Evolutionary conservation across 768 basidiomycete genomes (phyloP).

Genomic region (Tulasnella sp.): DNA sequence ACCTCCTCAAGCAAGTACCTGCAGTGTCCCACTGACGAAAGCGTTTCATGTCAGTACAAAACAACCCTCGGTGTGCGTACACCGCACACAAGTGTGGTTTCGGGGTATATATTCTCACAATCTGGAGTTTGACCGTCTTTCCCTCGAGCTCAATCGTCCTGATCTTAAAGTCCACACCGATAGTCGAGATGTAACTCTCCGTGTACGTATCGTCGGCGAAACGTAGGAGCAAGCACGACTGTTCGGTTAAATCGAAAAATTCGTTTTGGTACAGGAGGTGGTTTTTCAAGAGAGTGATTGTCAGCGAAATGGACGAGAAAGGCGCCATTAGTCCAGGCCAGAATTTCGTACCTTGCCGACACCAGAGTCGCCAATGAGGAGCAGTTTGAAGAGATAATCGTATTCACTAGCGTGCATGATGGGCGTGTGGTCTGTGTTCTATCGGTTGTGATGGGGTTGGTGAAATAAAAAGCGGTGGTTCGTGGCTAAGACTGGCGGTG

Average conservation of each 20-base stretch:
- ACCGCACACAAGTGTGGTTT: background rate
- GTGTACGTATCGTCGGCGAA: constrained; percentile 97
- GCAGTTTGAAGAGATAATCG: constrained; percentile 93
- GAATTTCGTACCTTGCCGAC: constrained; percentile 65
- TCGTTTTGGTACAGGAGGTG: background rate
- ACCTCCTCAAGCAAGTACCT: constrained; percentile 33
- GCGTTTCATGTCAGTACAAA: constrained; percentile 8
- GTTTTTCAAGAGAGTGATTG: background rate
- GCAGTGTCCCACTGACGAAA: constrained; percentile 87
- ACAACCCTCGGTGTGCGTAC: background rate
- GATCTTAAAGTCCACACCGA: constrained; percentile 99
- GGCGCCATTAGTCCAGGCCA: background rate
- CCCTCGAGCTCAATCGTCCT: constrained; percentile 97
- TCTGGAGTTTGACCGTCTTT: constrained; percentile 97
- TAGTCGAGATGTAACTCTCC: constrained; percentile 93
- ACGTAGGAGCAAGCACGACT: constrained; percentile 87
- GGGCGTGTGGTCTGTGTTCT: background rate
- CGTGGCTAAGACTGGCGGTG: background rate
- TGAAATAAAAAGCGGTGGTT: background rate
- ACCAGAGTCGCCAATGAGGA: constrained; percentile 91
- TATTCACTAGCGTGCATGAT: constrained; percentile 84
- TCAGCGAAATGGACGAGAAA: constrained; percentile 14
- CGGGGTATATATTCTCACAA: constrained; percentile 47
- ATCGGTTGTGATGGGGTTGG: background rate
- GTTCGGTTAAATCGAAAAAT: constrained; percentile 20